Percentiles rank a stretch among this genome's conserved stretches.
Evolutionary conservation across 2,329 filamentous ascomycete species (phyloP).

Genomic region (Leptographium galeiforme): DNA sequence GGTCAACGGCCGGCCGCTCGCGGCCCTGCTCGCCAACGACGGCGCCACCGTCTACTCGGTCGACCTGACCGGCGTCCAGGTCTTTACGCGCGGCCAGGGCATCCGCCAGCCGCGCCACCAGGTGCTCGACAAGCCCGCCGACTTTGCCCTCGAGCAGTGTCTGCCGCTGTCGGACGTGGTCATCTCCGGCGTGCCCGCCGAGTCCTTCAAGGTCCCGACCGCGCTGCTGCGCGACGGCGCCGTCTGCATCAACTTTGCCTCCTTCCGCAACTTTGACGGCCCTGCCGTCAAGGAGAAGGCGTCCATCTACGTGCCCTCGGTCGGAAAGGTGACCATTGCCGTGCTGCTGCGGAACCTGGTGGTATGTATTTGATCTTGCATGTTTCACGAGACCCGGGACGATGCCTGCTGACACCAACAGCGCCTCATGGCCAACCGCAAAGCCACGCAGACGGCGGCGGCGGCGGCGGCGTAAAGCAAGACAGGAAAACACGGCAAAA

Average conservation of each 20-base stretch:
- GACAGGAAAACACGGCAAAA: not conserved
- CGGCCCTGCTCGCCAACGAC: slow-evolving; percentile 88
- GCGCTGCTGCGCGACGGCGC: slow-evolving; percentile 75
- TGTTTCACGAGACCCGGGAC: not conserved
- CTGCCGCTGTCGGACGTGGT: slow-evolving; percentile 85
- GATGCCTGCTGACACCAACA: not conserved
- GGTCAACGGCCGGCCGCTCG: slow-evolving; percentile 85
- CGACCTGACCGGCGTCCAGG: slow-evolving; percentile 79
- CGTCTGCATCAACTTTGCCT: slow-evolving; percentile 98
- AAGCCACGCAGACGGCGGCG: not conserved
- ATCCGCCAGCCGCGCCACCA: slow-evolving; percentile 78
- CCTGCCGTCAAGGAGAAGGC: slow-evolving; percentile 88
- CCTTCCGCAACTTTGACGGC: slow-evolving; percentile 79
- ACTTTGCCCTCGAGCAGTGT: slow-evolving; percentile 60
- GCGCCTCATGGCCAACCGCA: slow-evolving; percentile 3
- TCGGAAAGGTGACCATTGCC: slow-evolving; percentile 95
- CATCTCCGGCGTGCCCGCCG: slow-evolving; percentile 80
- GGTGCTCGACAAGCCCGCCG: slow-evolving; percentile 69
- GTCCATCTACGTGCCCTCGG: slow-evolving; percentile 90
- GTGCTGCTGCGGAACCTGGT: slow-evolving; percentile 80
- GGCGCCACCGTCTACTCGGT: slow-evolving; percentile 92
- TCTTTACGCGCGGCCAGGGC: slow-evolving; percentile 82
- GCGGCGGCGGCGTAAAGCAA: not conserved
- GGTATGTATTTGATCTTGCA: slow-evolving; percentile 32
- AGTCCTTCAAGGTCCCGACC: slow-evolving; percentile 80